Evolutionary conservation across 306 rosid genomes (phyloP).

Genomic region (Ormosia semicastrata): DNA sequence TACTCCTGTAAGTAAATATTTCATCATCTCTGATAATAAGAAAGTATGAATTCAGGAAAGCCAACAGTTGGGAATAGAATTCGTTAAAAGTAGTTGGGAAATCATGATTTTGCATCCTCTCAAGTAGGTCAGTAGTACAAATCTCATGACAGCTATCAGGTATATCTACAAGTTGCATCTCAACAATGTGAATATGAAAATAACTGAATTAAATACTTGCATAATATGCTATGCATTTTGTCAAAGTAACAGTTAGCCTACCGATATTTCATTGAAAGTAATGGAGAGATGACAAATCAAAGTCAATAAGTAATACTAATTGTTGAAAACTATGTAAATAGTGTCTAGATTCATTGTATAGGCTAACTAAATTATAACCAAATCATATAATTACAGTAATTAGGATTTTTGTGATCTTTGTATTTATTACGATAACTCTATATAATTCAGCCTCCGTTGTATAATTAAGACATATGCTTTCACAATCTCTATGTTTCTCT

Average conservation of each 20-base stretch:
- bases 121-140: background rate
- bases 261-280: background rate
- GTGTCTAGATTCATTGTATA: no score
- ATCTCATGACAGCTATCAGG: background rate
- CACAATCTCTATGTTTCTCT: no score
- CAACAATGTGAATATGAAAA: background rate
- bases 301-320: background rate
- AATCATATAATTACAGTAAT: no score
- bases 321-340: no score
- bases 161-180: background rate
- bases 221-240: background rate
- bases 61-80: background rate
- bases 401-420: no score
- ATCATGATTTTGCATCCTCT: slow-evolving; percentile 22
- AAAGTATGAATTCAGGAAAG: background rate
- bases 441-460: no score
- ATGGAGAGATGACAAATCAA: background rate
- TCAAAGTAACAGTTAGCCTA: background rate
- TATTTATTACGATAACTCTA: no score
- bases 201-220: background rate
- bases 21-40: slow-evolving; percentile 4
- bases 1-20: slow-evolving; percentile 58
- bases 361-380: no score
- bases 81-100: background rate
- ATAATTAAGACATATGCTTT: no score